Evolutionary conservation across 768 basidiomycete species (phyloP).

Genomic region (Leccinum imitatum): DNA sequence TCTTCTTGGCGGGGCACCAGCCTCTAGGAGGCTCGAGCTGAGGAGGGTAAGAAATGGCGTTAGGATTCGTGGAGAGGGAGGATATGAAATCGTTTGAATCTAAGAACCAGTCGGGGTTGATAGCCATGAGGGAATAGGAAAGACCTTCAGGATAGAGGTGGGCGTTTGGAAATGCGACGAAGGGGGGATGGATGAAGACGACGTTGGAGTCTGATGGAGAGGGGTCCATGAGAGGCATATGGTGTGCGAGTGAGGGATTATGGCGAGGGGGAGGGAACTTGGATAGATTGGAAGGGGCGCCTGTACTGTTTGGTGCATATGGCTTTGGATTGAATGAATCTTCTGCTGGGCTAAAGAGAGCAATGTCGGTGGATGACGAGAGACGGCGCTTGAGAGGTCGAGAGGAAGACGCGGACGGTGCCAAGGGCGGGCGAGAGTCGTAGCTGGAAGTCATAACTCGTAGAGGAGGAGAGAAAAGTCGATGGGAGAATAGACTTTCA

Average conservation of each 20-base stretch:
- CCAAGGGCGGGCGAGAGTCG: slow-evolving; percentile 9
- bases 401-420: slow-evolving; percentile 25
- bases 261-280: slow-evolving; percentile 32
- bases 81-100: slow-evolving; percentile 62
- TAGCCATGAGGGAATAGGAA: slow-evolving; percentile 68
- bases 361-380: slow-evolving; percentile 44
- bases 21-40: slow-evolving; percentile 81
- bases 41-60: slow-evolving; percentile 69
- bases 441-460: neutral
- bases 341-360: slow-evolving; percentile 64
- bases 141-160: slow-evolving; percentile 64
- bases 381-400: slow-evolving; percentile 50
- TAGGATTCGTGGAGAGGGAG: slow-evolving; percentile 43
- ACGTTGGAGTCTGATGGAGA: slow-evolving; percentile 61
- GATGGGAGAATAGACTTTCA: slow-evolving; percentile 16
- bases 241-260: slow-evolving; percentile 39
- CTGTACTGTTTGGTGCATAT: slow-evolving; percentile 45
- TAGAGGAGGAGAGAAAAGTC: slow-evolving; percentile 18
- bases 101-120: slow-evolving; percentile 79
- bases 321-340: slow-evolving; percentile 66
- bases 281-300: slow-evolving; percentile 18
- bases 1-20: slow-evolving; percentile 86
- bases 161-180: slow-evolving; percentile 62
- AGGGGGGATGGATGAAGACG: slow-evolving; percentile 75
- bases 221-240: slow-evolving; percentile 64